Evolutionary conservation across 2,329 filamentous ascomycete species (phyloP), one percentile per base, ranked within the genome.

Genomic region (Fusarium bulbicola): DNA sequence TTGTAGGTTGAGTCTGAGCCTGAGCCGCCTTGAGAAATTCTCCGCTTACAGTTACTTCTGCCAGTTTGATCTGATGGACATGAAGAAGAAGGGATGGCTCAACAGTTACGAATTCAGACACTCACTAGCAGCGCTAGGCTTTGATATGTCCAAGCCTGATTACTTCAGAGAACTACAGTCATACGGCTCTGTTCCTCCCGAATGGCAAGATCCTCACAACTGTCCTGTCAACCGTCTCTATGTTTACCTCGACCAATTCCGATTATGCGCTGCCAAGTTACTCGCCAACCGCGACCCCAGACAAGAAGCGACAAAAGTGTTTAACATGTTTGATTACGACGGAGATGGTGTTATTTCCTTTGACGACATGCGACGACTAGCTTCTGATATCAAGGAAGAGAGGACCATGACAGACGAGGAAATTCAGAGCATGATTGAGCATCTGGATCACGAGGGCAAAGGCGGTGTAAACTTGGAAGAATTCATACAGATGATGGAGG

Each of bases 101-200:
- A 95, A 98, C 85, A 98, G 97, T 86, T 96, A 98, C 85, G 96
- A 99, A 84, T 93, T 98, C 81, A 95, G 96, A 83, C 96, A 98
- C 84, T 95, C 95, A 68, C 92, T 98, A 78, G 96, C 97, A 81
- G 96, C 96, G 7, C 91, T 99, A 3, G 96, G 96, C 73, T 98
- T 98, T 85, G 94, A 97, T 78, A 87, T 97, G 56, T 89, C 94
- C 66, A 97, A 97, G 82, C 86, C 91, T 70, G 94, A 97, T 77
- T 94, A 97, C 68, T 92, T 95, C 78, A 86, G 88, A 50, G 90
- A 97, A 70, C 89, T 99, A 68, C 92, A 94, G 66, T 88, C 90
- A n/a, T 91, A 96, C 82, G 96, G 95, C 72, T 88, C 92, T 7
- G 88, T 92, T 32, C 90, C 90, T n/a, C 84, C 87, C 74, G 87